Base-by-base conservation (phyloP, 768 basidiomycete genomes). In the Auricularia sp. region DNA sequence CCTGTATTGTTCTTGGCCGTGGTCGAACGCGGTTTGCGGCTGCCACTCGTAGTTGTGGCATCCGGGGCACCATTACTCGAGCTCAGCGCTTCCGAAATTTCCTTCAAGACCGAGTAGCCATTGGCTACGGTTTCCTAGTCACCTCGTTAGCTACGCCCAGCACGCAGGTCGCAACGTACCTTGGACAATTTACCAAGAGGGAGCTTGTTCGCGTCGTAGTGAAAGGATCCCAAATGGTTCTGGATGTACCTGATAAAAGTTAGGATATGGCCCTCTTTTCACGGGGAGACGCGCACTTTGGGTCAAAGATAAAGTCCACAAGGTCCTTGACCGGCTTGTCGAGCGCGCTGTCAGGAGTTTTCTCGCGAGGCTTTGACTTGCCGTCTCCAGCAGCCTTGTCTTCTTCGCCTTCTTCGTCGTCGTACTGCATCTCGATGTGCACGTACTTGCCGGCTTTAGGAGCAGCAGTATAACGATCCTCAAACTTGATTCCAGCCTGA, bases 161-260 rank as follows among this genome's bases (percentile, higher is more conserved):
- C 39, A 42, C 39, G 29, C 39, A 42, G 7, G 39, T 42, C 12
- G 12, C 39, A 8, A 4, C 29, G 29, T 29, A 42, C 39, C 39
- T 59, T 59, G 7, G 56, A 59, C 16, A 59, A 23, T 35, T 59
- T 59, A 79, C 84, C 85, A 12, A 86, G 79, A 18, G 85, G 85
- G 29, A 86, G 77, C 68, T 86, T 86, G 68, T 81, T 80, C 3
- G 84, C 85, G 68, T 86, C 85, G 66, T 86, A 86, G 67, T 86
- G 85, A 82, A 86, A 84, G 5, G 81, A 81, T 12, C 70, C 86
- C 71, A 59, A 79, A 77, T 0, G 82, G 82, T 61, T 81, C 77
- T 29, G 84, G 81, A 65, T 84, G 65, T 59, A 33, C 16, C 23
- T 53, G 56, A 29, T 33, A 51, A 35, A 36, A 3, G 36, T 60